Evolutionary conservation across 2,329 filamentous ascomycete genomes (phyloP).

Genomic region (Fusarium phyllophilum): DNA sequence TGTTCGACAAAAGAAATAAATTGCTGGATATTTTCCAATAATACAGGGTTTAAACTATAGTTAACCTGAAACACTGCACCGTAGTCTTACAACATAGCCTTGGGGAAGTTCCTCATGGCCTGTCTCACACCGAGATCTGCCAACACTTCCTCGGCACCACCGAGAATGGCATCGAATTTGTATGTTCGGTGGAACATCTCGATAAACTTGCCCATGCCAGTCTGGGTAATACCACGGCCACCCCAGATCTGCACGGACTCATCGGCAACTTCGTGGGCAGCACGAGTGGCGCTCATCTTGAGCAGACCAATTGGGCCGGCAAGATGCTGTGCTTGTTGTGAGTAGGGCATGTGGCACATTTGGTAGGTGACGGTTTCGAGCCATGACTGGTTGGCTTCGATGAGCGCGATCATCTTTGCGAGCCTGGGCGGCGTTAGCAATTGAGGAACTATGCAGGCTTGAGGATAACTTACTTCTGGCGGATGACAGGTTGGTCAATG

Average conservation of each 20-base stretch:
- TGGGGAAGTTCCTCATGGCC: constrained; percentile 85
- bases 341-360: constrained; percentile 87
- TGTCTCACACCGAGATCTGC: constrained; percentile 85
- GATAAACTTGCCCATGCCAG: constrained; percentile 83
- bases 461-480: constrained; percentile 71
- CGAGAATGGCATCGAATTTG: constrained; percentile 82
- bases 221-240: constrained; percentile 81
- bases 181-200: constrained; percentile 88
- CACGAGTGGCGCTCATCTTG: constrained; percentile 81
- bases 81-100: constrained; percentile 74
- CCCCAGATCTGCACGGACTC: constrained; percentile 89
- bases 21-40: background rate
- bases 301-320: constrained; percentile 85
- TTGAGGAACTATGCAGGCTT: background rate
- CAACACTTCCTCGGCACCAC: constrained; percentile 85
- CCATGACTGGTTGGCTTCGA: constrained; percentile 87
- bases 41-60: constrained; percentile 5
- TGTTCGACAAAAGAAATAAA: background rate
- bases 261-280: constrained; percentile 85
- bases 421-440: constrained; percentile 58
- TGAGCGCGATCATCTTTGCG: constrained; percentile 85
- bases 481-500: constrained; percentile 84
- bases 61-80: background rate
- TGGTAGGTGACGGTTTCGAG: constrained; percentile 87
- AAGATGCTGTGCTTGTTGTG: constrained; percentile 77